phyloP scores from a whole-genome alignment of 805 yeast species.

The Zygosaccharomyces bisporus region DNA sequence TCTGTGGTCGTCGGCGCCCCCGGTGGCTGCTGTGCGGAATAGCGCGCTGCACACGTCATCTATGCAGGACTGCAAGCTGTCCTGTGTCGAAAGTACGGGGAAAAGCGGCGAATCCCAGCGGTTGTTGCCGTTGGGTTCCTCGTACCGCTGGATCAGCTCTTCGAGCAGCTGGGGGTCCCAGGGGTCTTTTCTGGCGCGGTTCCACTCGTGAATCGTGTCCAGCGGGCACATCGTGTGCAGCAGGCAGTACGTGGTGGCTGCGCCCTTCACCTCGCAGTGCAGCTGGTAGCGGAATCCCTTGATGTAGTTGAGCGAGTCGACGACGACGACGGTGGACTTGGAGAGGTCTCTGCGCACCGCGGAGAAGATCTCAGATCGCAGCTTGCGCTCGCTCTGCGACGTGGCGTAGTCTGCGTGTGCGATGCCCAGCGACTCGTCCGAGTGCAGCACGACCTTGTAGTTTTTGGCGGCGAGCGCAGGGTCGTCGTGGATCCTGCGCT shows the following conservation, averaged over 20 bases:
- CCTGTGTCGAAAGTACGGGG: conserved; percentile 46
- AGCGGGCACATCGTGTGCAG: conserved; percentile 71
- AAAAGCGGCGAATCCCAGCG: conserved; percentile 95
- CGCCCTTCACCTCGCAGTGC: conserved; percentile 87
- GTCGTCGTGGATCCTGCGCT: conserved; percentile 46
- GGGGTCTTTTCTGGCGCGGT: conserved; percentile 33
- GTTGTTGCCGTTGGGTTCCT: conserved; percentile 82
- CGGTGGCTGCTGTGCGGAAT: conserved; percentile 34
- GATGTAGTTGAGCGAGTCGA: conserved; percentile 84
- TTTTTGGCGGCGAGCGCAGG: conserved; percentile 35
- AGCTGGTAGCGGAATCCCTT: conserved; percentile 94
- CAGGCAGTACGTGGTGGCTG: conserved; percentile 77
- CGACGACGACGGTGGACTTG: conserved; percentile 65
- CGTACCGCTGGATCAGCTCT: conserved; percentile 78
- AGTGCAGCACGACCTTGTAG: conserved; percentile 61
- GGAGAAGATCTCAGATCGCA: conserved; percentile 79
- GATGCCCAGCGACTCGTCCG: conserved; percentile 76
- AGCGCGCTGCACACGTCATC: conserved; percentile 65
- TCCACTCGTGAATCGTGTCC: conserved; percentile 62
- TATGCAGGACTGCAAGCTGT: conserved; percentile 47
- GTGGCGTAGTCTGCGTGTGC: conserved; percentile 63
- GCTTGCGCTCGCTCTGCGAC: conserved; percentile 71
- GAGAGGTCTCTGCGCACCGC: conserved; percentile 82
- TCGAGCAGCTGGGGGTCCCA: conserved; percentile 68
- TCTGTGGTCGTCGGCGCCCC: conserved; percentile 23